Percentiles rank a stretch among this genome's conserved stretches.
These are phyloP conservation scores for Phytophthora nicotianae DNA, from an alignment of 352 stramenopile genomes.

Conservation along the genomic window DNA sequence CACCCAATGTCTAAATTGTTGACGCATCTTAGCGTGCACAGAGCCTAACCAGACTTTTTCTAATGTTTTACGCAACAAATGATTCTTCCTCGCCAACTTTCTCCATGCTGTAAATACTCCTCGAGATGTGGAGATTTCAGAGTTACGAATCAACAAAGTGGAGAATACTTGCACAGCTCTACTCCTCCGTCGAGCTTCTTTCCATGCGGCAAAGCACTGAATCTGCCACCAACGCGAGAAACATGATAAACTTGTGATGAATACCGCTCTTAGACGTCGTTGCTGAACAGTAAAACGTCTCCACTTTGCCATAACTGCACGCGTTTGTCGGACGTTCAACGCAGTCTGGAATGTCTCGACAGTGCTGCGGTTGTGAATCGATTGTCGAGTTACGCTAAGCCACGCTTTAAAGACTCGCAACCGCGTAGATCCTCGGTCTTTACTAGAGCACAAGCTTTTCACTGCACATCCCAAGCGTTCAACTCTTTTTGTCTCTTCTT, in stretches of 20 bases:
- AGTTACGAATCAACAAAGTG: conserved; percentile 8
- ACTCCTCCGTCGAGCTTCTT: conserved; percentile 10
- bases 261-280: conserved; percentile 16
- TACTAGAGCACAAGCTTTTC: conserved; percentile 16
- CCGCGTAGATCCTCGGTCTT: conserved; percentile 7
- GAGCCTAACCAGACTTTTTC: conserved; percentile 47
- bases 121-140: conserved; percentile 10
- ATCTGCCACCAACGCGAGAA: conserved; percentile 16
- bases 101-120: conserved; percentile 32
- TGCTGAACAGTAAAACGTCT: conserved; percentile 13
- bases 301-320: conserved; percentile 13
- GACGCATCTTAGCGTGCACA: conserved; percentile 38
- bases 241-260: conserved; percentile 9
- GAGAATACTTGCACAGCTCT: conserved; percentile 33
- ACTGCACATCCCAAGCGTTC: conserved; percentile 20
- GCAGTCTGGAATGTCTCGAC: conserved; percentile 6
- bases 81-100: conserved; percentile 19
- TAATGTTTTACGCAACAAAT: conserved; percentile 39
- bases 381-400: conserved; percentile 11
- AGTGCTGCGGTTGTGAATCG: conserved; percentile 3
- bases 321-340: conserved; percentile 6
- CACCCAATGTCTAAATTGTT: conserved; percentile 48
- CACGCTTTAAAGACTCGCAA: conserved; percentile 23
- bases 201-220: conserved; percentile 33
- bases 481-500: conserved; percentile 19